These are phyloP conservation scores for Aspergillus wentii DNA, from an alignment of 495 filamentous ascomycete genomes.

Conservation along the genomic window DNA sequence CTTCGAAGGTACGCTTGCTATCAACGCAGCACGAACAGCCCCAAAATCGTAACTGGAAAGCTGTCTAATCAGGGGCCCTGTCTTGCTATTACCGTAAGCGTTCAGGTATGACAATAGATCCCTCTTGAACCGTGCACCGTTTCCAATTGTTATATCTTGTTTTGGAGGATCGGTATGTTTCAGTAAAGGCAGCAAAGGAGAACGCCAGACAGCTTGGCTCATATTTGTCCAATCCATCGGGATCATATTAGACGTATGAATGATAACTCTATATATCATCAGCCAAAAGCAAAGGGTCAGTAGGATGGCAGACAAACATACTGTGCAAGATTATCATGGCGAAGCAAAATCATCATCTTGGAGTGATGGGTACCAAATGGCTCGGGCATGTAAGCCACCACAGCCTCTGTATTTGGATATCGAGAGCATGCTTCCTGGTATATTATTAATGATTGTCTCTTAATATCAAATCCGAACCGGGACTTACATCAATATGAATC, in stretches of 20 bases:
- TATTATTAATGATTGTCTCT: neutral
- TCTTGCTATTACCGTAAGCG: slow-evolving; percentile 57
- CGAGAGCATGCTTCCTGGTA: slow-evolving; percentile 51
- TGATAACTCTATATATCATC: slow-evolving; percentile 50
- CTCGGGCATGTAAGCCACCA: slow-evolving; percentile 78
- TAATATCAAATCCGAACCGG: neutral
- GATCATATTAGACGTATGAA: slow-evolving; percentile 91
- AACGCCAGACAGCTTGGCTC: slow-evolving; percentile 80
- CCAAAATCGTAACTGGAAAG: slow-evolving; percentile 67
- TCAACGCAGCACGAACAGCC: slow-evolving; percentile 62
- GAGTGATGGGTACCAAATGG: slow-evolving; percentile 84
- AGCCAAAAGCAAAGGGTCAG: neutral
- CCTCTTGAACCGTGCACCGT: slow-evolving; percentile 66
- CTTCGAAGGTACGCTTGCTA: slow-evolving; percentile 71
- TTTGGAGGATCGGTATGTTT: slow-evolving; percentile 8
- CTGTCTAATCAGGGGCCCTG: slow-evolving; percentile 46
- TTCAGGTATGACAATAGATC: slow-evolving; percentile 71
- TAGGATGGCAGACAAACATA: slow-evolving; percentile 17
- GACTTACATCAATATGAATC: slow-evolving; percentile 55
- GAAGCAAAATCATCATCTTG: slow-evolving; percentile 81
- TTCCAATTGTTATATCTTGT: slow-evolving; percentile 36
- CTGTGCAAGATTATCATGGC: slow-evolving; percentile 73
- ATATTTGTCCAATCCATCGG: slow-evolving; percentile 80
- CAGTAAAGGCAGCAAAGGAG: slow-evolving; percentile 61
- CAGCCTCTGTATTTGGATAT: slow-evolving; percentile 64